Conservation (phyloP, 176 grass and related monocot species). For the Triticum turgidum region DNA sequence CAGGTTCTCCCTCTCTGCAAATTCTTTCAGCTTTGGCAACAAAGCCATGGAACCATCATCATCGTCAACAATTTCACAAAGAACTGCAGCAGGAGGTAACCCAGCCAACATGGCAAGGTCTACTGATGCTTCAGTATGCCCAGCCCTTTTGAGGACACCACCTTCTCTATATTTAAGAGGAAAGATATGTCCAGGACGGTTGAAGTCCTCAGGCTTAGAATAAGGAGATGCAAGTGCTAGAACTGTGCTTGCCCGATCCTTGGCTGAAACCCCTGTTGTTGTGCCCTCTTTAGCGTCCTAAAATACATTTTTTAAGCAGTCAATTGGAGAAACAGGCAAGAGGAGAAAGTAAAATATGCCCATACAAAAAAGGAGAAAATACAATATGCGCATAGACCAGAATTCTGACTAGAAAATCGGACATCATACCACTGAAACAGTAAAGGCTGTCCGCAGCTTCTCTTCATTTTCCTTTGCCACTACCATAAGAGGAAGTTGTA, state of each 20-base stretch:
- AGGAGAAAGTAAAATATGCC: neutral
- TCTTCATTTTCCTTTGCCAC: constrained; percentile 92
- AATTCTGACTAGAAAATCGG: neutral
- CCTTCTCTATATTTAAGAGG: constrained; percentile 97
- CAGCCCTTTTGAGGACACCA: constrained; percentile 93
- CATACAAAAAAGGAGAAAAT: neutral
- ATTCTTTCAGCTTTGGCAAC: constrained; percentile 75
- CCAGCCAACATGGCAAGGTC: constrained; percentile 89
- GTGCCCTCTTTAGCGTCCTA: constrained; percentile 97
- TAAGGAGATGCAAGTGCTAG: constrained; percentile 60
- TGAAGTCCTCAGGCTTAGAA: constrained; percentile 82
- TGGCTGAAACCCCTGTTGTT: constrained; percentile 90
- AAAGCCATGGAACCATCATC: constrained; percentile 95
- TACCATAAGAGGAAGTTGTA: constrained; percentile 88
- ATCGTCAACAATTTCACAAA: constrained; percentile 89
- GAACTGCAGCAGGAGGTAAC: constrained; percentile 67
- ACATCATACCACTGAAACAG: constrained; percentile 75
- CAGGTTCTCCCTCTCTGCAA: constrained; percentile 81
- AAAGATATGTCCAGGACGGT: constrained; percentile 91
- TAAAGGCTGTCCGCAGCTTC: constrained; percentile 81
- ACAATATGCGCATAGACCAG: neutral
- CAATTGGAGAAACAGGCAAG: neutral
- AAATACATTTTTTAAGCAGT: neutral
- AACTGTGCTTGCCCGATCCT: constrained; percentile 75
- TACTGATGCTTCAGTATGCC: constrained; percentile 95